These are phyloP conservation scores for Fonsecaea pedrosoi DNA, from an alignment of 2,329 filamentous ascomycete genomes.

Conservation along the genomic window DNA sequence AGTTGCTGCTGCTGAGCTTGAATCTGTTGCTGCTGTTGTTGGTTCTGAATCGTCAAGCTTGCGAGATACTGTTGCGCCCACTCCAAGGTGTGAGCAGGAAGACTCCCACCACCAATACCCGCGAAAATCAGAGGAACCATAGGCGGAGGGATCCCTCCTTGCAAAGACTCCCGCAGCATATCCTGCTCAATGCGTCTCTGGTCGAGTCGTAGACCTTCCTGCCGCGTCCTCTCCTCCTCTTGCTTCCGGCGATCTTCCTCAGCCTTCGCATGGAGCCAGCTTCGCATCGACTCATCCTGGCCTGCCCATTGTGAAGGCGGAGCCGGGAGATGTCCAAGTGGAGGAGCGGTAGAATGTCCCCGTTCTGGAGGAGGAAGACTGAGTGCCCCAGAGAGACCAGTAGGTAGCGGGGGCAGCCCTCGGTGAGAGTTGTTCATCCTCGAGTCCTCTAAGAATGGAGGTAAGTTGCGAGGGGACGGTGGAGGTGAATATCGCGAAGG, in stretches of 20 bases:
- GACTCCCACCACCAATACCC: slow-evolving; percentile 69
- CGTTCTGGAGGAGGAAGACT: slow-evolving; percentile 39
- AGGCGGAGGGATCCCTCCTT: slow-evolving; percentile 73
- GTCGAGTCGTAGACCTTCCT: slow-evolving; percentile 71
- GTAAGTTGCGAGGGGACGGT: slow-evolving; percentile 45
- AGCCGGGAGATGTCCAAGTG: slow-evolving; percentile 64
- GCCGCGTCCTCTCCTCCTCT: slow-evolving; percentile 72
- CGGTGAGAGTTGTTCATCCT: slow-evolving; percentile 73
- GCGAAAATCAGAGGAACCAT: slow-evolving; percentile 78
- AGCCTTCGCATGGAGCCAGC: slow-evolving; percentile 72
- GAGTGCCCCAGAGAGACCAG: slow-evolving; percentile 59
- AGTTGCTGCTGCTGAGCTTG: slow-evolving; percentile 38
- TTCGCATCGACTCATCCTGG: slow-evolving; percentile 73
- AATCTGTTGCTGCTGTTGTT: slow-evolving; percentile 49
- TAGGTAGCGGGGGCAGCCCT: slow-evolving; percentile 61
- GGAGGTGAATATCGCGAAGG: slow-evolving; percentile 52
- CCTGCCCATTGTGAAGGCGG: slow-evolving; percentile 71
- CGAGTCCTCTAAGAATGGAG: slow-evolving; percentile 45
- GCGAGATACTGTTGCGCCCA: slow-evolving; percentile 72
- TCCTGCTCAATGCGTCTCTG: slow-evolving; percentile 75
- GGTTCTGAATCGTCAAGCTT: slow-evolving; percentile 50
- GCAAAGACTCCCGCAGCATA: slow-evolving; percentile 72
- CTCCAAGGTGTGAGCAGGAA: slow-evolving; percentile 68
- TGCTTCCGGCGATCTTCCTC: slow-evolving; percentile 77
- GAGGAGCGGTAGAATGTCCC: slow-evolving; percentile 41